A percentile compares a stretch with the other conserved stretches of the same genome.
phyloP scores from a whole-genome alignment of 2,329 filamentous ascomycete species.

The Neodidymelliopsis sp. region DNA sequence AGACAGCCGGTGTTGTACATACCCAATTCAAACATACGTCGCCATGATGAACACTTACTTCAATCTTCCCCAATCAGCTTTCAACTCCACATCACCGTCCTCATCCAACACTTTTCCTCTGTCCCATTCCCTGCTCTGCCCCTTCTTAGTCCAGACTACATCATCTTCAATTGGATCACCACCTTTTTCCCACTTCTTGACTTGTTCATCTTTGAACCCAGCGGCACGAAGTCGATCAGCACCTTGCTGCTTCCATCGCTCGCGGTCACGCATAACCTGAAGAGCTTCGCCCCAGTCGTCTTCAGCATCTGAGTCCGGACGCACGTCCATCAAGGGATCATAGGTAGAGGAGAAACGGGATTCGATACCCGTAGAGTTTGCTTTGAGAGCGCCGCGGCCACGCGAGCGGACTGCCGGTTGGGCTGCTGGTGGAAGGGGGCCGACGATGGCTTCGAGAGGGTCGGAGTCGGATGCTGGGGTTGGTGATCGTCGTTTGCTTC shows the following conservation, averaged over 20 bases:
- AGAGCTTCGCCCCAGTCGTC: slow-evolving; percentile 82
- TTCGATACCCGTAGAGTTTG: slow-evolving; percentile 69
- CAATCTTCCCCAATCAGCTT: slow-evolving; percentile 57
- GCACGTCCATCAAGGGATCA: slow-evolving; percentile 65
- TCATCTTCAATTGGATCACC: slow-evolving; percentile 68
- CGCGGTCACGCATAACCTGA: slow-evolving; percentile 80
- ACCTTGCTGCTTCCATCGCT: slow-evolving; percentile 77
- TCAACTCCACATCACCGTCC: slow-evolving; percentile 61
- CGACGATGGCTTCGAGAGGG: slow-evolving; percentile 77
- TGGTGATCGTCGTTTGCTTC: slow-evolving; percentile 20
- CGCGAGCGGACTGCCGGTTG: slow-evolving; percentile 50
- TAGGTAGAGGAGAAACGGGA: slow-evolving; percentile 75
- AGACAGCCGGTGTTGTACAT: not conserved
- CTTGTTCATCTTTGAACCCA: slow-evolving; percentile 78
- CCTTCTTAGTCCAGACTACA: slow-evolving; percentile 75
- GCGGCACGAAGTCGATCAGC: slow-evolving; percentile 78
- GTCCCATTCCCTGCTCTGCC: slow-evolving; percentile 74
- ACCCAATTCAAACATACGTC: not conserved
- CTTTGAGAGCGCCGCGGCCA: slow-evolving; percentile 42
- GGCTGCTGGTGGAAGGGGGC: slow-evolving; percentile 68
- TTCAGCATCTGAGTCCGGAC: slow-evolving; percentile 56
- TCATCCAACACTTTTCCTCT: slow-evolving; percentile 66
- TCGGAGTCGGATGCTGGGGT: slow-evolving; percentile 64
- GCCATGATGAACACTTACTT: slow-evolving; percentile 21
- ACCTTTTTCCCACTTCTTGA: slow-evolving; percentile 74